Evolutionary conservation across 1,284 basidiomycete genomes (phyloP), one percentile per base, ranked within the genome.

Genomic region (Veloboletus limbatus): DNA sequence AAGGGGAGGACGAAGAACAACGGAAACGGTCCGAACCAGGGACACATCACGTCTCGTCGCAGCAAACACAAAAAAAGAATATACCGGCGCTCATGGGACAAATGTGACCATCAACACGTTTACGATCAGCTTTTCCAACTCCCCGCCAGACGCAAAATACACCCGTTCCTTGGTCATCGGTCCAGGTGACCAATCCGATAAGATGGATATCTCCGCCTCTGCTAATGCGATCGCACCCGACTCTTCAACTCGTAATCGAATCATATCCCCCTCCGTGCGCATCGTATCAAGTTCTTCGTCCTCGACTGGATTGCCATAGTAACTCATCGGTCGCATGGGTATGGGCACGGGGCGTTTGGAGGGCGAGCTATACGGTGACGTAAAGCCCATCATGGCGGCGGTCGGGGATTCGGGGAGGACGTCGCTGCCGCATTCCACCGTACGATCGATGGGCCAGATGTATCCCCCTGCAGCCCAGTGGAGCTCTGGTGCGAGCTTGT

Each of bases 381-480:
- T 60, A 36, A 67, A 58, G 18, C 63, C 58, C 46, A 67, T 58
- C 44, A 64, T 60, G 27, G 58, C 56, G 7, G 59, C 54, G 24
- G 62, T 65, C 25, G 68, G 67, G 28, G 69, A 60, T 11, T 72
- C 69, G 22, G 36, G 6, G 5, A 67, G 60, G 41, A 71, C 66
- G 38, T 79, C 78, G 49, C 68, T 71, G 27, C 73, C 73, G 53
- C 81, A 76, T 56, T 87, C 82, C 10, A 88, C 82, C 0, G 77
- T 75, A 45, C 78, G 77, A 55, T 86, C 82, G 26, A 80, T 74
- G 2, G 86, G 81, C 87, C 88, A 90, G 51, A 90, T 74, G 63
- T 84, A 88, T 11, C 85, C 85, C 6, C 86, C 86, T 21, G 88
- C 87, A 17, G 80, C 79, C 82, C 86, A 90, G 45, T 85, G 82